Evolutionary conservation across 352 stramenopile species (phyloP).

Genomic region (Phytophthora vignae): DNA sequence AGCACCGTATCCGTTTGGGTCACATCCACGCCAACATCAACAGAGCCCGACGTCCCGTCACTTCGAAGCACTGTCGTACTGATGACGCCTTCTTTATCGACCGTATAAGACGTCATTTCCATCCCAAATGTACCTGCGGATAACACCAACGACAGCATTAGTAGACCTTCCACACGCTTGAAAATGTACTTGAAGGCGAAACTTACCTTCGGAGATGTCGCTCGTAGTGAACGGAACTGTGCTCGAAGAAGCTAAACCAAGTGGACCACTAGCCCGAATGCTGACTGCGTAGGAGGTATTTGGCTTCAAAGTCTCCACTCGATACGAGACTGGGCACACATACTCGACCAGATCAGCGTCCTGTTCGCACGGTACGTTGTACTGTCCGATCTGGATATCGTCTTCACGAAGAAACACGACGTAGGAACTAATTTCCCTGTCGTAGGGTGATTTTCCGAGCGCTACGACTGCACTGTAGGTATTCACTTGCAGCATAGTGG

Average conservation of each 20-base stretch:
- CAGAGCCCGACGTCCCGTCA: conserved; percentile 41
- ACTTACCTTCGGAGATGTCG: conserved; percentile 24
- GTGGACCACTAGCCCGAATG: conserved; percentile 37
- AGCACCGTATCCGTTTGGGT: conserved; percentile 38
- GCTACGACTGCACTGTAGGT: conserved; percentile 51
- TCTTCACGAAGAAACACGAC: conserved; percentile 28
- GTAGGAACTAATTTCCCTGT: conserved; percentile 54
- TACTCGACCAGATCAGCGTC: background rate
- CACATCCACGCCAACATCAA: conserved; percentile 43
- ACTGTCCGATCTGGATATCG: background rate
- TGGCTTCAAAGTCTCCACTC: conserved; percentile 17
- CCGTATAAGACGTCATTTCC: conserved; percentile 22
- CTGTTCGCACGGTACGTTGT: conserved; percentile 12
- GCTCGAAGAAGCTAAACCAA: conserved; percentile 30
- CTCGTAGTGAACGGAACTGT: conserved; percentile 27
- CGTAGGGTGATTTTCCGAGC: conserved; percentile 17
- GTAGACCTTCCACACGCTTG: background rate
- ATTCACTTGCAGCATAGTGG: conserved; percentile 41
- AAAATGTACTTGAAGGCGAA: background rate
- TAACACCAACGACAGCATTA: background rate
- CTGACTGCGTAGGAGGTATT: conserved; percentile 39
- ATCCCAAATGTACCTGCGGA: conserved; percentile 31
- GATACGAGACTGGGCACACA: conserved; percentile 30
- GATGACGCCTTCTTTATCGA: conserved; percentile 25
- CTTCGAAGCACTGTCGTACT: conserved; percentile 42